A percentile compares a stretch with the other conserved stretches of the same genome.
Evolutionary conservation across 2,329 filamentous ascomycete species (phyloP).

Genomic region (Emmonsiellopsis sp.): DNA sequence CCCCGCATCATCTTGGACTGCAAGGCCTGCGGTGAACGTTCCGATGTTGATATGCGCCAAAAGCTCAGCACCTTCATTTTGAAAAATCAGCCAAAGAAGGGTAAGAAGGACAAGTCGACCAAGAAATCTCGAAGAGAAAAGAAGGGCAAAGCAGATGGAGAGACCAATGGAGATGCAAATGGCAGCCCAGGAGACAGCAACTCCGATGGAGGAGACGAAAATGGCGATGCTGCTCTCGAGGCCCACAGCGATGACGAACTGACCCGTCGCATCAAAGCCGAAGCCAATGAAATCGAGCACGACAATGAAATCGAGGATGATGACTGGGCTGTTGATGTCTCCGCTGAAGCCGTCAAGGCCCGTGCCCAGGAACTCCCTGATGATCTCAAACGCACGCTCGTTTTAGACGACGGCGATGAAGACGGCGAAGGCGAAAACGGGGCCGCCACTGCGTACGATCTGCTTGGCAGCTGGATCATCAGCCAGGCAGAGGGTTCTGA

Average conservation of each 20-base stretch:
- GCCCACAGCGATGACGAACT: slow-evolving; percentile 87
- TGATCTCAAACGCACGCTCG: slow-evolving; percentile 88
- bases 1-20: slow-evolving; percentile 88
- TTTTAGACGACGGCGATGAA: slow-evolving; percentile 70
- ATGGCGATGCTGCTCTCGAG: slow-evolving; percentile 57
- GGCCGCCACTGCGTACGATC: slow-evolving; percentile 72
- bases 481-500: slow-evolving; percentile 58
- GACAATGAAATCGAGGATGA: slow-evolving; percentile 67
- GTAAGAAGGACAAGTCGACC: slow-evolving; percentile 93
- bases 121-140: slow-evolving; percentile 75
- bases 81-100: slow-evolving; percentile 82
- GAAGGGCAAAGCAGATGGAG: slow-evolving; percentile 56
- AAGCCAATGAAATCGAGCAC: slow-evolving; percentile 64
- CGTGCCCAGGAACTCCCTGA: slow-evolving; percentile 88
- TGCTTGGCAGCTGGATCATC: slow-evolving; percentile 87
- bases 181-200: slow-evolving; percentile 59
- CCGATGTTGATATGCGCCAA: slow-evolving; percentile 81
- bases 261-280: slow-evolving; percentile 61
- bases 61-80: slow-evolving; percentile 97
- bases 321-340: slow-evolving; percentile 95
- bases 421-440: slow-evolving; percentile 72
- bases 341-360: slow-evolving; percentile 87
- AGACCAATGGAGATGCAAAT: slow-evolving; percentile 50
- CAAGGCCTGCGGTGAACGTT: slow-evolving; percentile 95
- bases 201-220: slow-evolving; percentile 53